phyloP scores from a whole-genome alignment of 2,329 filamentous ascomycete genomes.

The Phaeosphaeria sp. region DNA sequence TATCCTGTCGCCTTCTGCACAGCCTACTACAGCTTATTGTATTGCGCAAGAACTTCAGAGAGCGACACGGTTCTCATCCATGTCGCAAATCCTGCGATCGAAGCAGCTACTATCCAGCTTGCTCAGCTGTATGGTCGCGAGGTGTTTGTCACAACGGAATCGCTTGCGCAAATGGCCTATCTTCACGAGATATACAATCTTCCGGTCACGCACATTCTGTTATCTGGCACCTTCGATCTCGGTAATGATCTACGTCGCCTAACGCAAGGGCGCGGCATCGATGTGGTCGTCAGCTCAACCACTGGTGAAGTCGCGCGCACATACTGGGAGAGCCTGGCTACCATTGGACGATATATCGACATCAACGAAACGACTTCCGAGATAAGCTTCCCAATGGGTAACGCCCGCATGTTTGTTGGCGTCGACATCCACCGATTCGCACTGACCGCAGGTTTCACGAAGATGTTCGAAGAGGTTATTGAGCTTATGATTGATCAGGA shows the following conservation, averaged over 20 bases:
- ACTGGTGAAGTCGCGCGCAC: conserved; percentile 22
- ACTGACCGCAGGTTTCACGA: background rate
- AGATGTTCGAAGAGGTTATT: conserved; percentile 4
- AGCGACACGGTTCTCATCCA: conserved; percentile 39
- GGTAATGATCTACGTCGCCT: conserved; percentile 9
- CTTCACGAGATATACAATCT: conserved; percentile 17
- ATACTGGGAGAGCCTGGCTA: conserved; percentile 35
- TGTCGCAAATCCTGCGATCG: conserved; percentile 18
- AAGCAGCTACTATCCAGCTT: conserved; percentile 25
- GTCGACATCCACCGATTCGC: conserved; percentile 12
- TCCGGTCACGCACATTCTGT: conserved; percentile 34
- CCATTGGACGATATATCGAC: conserved; percentile 40
- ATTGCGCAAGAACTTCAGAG: conserved; percentile 22
- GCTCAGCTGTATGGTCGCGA: conserved; percentile 12
- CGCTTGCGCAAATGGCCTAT: conserved; percentile 9
- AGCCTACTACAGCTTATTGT: conserved; percentile 25
- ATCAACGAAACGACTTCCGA: conserved; percentile 7
- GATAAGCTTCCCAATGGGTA: background rate
- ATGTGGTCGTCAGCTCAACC: conserved; percentile 42
- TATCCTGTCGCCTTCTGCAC: conserved; percentile 7
- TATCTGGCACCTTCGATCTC: conserved; percentile 11
- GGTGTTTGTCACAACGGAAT: conserved; percentile 23
- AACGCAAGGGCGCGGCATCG: conserved; percentile 37
- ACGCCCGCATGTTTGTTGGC: conserved; percentile 6
- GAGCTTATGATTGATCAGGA: background rate